Conservation (phyloP, 768 basidiomycete genomes). For the Lactarius hatsudake region DNA sequence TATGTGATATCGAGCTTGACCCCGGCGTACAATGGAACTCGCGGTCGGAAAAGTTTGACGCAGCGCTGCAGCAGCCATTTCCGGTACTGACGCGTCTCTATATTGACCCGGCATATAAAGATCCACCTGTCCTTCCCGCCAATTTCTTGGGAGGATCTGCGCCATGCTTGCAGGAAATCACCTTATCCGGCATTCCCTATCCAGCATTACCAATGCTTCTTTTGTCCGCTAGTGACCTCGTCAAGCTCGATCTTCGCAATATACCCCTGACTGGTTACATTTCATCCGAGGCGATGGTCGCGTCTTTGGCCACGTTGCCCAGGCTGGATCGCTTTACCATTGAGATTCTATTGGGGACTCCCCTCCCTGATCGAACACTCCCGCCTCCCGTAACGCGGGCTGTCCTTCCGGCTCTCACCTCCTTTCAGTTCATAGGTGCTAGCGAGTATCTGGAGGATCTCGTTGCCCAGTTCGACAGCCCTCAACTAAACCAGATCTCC, state of each 20-base stretch:
- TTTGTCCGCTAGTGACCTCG: neutral
- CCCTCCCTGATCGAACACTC: too few species aligned
- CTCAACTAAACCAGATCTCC: neutral
- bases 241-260: neutral
- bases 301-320: too few species aligned
- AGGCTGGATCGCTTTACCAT: neutral
- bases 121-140: neutral
- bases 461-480: neutral
- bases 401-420: neutral
- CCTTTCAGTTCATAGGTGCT: neutral
- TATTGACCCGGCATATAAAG: neutral
- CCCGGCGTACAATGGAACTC: too few species aligned
- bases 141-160: conserved; percentile 42
- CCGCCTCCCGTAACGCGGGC: neutral
- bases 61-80: neutral
- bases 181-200: conserved; percentile 56
- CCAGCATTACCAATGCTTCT: neutral
- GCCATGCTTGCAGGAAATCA: conserved; percentile 74
- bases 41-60: neutral
- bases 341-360: neutral
- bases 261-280: conserved; percentile 1
- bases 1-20: too few species aligned
- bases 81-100: neutral
- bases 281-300: neutral
- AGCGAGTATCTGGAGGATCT: conserved; percentile 3